phyloP scores from a whole-genome alignment of 2,329 filamentous ascomycete genomes.

The Stylonectria norvegica region DNA sequence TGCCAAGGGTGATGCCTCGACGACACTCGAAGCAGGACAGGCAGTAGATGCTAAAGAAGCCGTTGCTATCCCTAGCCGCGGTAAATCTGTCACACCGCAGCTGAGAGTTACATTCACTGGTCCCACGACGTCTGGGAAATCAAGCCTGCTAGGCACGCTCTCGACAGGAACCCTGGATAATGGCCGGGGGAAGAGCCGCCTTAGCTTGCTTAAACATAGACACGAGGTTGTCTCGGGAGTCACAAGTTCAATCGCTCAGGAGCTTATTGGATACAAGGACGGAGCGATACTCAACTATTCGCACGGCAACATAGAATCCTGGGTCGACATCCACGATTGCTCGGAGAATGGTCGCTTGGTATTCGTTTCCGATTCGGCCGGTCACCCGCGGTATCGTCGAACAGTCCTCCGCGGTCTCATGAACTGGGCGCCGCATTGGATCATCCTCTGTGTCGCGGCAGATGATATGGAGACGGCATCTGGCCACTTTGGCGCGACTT shows the following conservation, averaged over 20 bases:
- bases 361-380: conserved; percentile 88
- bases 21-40: conserved; percentile 2
- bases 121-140: conserved; percentile 88
- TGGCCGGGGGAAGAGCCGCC: conserved; percentile 81
- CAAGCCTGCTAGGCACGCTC: conserved; percentile 81
- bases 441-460: conserved; percentile 79
- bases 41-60: conserved; percentile 9
- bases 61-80: conserved; percentile 34
- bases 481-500: conserved; percentile 37
- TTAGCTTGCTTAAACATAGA: conserved; percentile 85
- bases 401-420: conserved; percentile 88
- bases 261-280: conserved; percentile 78
- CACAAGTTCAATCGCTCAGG: conserved; percentile 92
- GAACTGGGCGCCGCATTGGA: conserved; percentile 95
- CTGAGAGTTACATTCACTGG: conserved; percentile 84
- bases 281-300: conserved; percentile 73
- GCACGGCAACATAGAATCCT: conserved; percentile 81
- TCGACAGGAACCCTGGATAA: conserved; percentile 89
- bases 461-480: conserved; percentile 58
- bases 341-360: conserved; percentile 72
- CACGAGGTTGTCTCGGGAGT: conserved; percentile 90
- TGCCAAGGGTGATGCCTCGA: conserved; percentile 4
- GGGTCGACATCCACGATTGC: conserved; percentile 87
- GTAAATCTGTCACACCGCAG: conserved; percentile 63
- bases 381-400: conserved; percentile 82